Evolutionary conservation across 2,329 filamentous ascomycete genomes (phyloP), one percentile per base, ranked within the genome.

Genomic region (Pleomassaria siparia): DNA sequence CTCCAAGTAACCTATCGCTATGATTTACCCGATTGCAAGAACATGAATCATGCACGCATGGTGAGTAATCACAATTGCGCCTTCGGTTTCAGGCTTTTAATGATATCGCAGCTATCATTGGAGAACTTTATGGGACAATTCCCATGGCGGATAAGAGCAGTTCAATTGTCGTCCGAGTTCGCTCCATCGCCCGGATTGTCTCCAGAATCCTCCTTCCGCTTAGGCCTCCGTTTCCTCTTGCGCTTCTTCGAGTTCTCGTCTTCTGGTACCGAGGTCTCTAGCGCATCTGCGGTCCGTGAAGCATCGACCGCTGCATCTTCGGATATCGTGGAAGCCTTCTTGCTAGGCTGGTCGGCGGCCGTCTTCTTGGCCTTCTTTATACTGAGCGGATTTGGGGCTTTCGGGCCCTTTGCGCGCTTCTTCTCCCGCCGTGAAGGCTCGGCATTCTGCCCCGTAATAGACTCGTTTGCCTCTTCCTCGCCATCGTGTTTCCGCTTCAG

Each of bases 351-450:
- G 15, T 36, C 26, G 15, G 7, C 25, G 42, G 40, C 28, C 21
- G 52, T 25, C 37, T 82, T 83, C 74, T 86, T 88, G 22, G 80
- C 56, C 72, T 88, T 89, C 75, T 86, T 87, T 43, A 87, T 76
- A 42, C 85, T 81, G 44, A 90, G 71, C 8, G 87, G 87, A 66
- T 90, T 90, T 1, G 85, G 86, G 16, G 80, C 83, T 66, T 88
- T 89, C 3, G 78, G 79, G 1, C 85, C 86, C 49, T 79, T 80
- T 18, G 56, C 55, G 63, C 79, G 81, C 67, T 79, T 82, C 65
- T 81, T 83, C 67, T 84, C 74, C 43, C 62, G 55, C 15, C 62
- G 43, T 50, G 50, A 7, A 53, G 47, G 25, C 50, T 52, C 58
- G 52, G 56, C 46, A 40, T 56, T 47, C 16, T 46, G 57, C 40